Percentiles rank a stretch among this genome's conserved stretches.
phyloP scores from a whole-genome alignment of 257 asterid genomes.

The Asclepias syriaca region DNA sequence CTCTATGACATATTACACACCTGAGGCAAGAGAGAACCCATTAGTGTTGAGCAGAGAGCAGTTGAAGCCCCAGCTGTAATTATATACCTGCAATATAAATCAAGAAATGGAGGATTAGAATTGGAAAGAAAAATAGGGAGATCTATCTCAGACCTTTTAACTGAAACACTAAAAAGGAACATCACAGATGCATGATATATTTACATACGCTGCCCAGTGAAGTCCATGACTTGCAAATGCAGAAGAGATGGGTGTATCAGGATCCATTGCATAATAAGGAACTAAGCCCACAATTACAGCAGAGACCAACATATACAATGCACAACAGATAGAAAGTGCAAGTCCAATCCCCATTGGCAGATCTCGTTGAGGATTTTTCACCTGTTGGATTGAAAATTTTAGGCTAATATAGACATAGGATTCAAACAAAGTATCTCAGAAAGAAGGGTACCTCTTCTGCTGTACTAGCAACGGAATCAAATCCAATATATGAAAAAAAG shows the following conservation, averaged over 20 bases:
- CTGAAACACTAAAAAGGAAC: constrained; percentile 8
- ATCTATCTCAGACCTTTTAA: constrained; percentile 2
- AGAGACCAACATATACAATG: constrained; percentile 87
- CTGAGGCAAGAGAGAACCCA: constrained; percentile 98
- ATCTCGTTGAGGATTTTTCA: constrained; percentile 91
- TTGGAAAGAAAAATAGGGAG: neutral
- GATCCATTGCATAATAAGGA: constrained; percentile 90
- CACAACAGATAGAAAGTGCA: constrained; percentile 76
- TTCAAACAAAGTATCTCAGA: neutral
- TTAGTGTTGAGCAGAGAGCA: constrained; percentile 91
- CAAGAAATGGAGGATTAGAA: constrained; percentile 4
- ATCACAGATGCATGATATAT: constrained; percentile 7
- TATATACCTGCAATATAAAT: constrained; percentile 48
- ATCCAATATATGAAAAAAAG: constrained; percentile 89
- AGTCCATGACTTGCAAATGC: constrained; percentile 77
- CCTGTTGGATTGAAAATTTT: constrained; percentile 38
- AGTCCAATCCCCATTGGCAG: constrained; percentile 93
- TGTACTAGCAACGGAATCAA: constrained; percentile 96
- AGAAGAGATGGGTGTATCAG: constrained; percentile 97
- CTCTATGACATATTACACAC: constrained; percentile 26
- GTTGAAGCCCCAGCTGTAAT: constrained; percentile 79
- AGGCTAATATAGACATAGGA: neutral
- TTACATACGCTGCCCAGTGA: constrained; percentile 92
- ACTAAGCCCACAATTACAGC: constrained; percentile 93
- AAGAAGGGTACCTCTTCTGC: constrained; percentile 76